phyloP scores from a whole-genome alignment of 176 grass and related monocot genomes.

The Aegilops tauschii region DNA sequence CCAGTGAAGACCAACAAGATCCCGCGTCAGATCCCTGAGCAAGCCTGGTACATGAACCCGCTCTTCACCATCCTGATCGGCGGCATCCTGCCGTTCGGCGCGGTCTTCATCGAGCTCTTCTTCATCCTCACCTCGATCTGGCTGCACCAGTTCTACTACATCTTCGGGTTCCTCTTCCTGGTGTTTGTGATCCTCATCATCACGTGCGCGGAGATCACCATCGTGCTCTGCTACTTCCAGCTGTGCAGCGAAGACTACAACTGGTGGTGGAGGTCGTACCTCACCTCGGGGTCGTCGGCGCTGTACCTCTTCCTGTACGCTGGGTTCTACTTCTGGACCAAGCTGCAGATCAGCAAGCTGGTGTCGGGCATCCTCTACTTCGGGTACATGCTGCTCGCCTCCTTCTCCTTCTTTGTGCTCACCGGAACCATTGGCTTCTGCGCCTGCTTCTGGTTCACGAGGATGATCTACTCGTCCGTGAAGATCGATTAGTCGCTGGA shows the following conservation, averaged over 20 bases:
- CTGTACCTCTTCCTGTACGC: conserved; percentile 65
- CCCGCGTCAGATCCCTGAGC: conserved; percentile 61
- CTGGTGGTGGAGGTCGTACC: conserved; percentile 82
- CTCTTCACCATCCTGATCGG: conserved; percentile 57
- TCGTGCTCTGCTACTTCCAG: conserved; percentile 76
- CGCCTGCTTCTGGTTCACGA: conserved; percentile 72
- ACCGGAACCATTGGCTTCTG: conserved; percentile 66
- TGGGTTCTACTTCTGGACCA: conserved; percentile 61
- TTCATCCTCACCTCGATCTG: conserved; percentile 77
- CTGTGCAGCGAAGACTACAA: conserved; percentile 67
- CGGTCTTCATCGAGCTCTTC: conserved; percentile 74
- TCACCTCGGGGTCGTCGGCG: conserved; percentile 52
- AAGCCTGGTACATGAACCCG: conserved; percentile 77
- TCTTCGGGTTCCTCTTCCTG: conserved; percentile 74
- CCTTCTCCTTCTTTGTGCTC: conserved; percentile 60
- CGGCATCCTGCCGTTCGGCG: conserved; percentile 62
- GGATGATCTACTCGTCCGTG: conserved; percentile 66
- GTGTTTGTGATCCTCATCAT: conserved; percentile 68
- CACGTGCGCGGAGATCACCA: conserved; percentile 57
- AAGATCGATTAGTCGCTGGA: conserved; percentile 53
- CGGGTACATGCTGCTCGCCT: conserved; percentile 68
- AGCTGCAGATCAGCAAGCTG: conserved; percentile 67
- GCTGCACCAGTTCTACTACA: conserved; percentile 74
- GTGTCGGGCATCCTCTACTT: conserved; percentile 71
- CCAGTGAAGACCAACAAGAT: conserved; percentile 76